phyloP scores from a whole-genome alignment of 495 filamentous ascomycete species.

The Podospora tetraspora region DNA sequence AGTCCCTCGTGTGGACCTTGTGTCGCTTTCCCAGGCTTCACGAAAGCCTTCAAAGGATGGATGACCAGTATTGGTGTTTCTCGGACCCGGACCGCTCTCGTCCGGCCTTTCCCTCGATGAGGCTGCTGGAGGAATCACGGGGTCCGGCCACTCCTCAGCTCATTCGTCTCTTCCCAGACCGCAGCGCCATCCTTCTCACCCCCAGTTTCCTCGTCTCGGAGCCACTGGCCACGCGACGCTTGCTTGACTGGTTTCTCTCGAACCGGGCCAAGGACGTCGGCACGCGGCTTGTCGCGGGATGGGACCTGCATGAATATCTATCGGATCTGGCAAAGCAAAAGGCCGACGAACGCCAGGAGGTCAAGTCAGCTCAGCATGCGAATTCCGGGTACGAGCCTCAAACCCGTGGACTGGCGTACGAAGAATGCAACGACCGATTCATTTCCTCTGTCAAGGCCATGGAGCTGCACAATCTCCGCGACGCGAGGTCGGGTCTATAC shows the following conservation, averaged over 20 bases:
- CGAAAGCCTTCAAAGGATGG: conserved; percentile 10
- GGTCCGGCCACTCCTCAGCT: conserved; percentile 29
- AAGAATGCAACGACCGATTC: conserved; percentile 26
- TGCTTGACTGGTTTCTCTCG: conserved; percentile 54
- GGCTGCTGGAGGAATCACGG: not conserved
- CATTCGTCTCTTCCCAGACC: conserved; percentile 54
- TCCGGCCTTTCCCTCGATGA: conserved; percentile 25
- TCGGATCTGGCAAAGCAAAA: conserved; percentile 38
- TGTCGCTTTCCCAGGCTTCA: conserved; percentile 26
- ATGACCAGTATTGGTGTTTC: conserved; percentile 32
- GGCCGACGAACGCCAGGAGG: conserved; percentile 15
- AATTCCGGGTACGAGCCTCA: conserved; percentile 19
- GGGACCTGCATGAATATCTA: conserved; percentile 41
- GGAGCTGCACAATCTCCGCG: conserved; percentile 22
- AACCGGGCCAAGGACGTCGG: conserved; percentile 22
- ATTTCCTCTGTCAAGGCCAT: conserved; percentile 18
- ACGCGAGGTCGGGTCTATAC: conserved; percentile 4
- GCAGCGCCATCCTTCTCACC: conserved; percentile 55
- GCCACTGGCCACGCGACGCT: conserved; percentile 42
- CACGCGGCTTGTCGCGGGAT: conserved; percentile 32
- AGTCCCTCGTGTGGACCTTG: conserved; percentile 26
- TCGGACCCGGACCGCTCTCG: conserved; percentile 21
- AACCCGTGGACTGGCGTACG: conserved; percentile 22
- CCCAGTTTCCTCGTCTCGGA: conserved; percentile 56
- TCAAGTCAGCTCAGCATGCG: not conserved